Base-by-base conservation (phyloP, 129 eudicot genomes). In the Escallonia rubra region DNA sequence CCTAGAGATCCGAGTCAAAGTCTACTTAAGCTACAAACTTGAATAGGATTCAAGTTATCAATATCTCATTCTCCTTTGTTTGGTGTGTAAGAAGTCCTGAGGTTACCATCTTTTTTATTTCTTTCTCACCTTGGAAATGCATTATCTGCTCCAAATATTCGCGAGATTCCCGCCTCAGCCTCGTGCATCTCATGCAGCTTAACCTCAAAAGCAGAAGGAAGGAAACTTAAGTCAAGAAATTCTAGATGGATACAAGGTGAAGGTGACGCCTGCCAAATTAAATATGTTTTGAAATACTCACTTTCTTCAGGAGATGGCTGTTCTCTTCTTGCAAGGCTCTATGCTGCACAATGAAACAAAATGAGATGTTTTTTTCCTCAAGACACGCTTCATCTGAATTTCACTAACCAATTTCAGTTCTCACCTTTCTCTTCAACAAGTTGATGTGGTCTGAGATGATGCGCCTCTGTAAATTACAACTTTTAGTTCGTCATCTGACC, bases 401-500 rank as follows among this genome's bases (percentile, higher is more conserved):
- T 23, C 44, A 10, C 2, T 1, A 6, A 44, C n/a, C 6, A 52
- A 53, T 10, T 23, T 65, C 34, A 49, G 61, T 5, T 45, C 84
- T 75, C 80, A 87, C 95, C 82, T 79, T 81, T 83, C 74, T 76
- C 90, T 87, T 87, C 66, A 87, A 49, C 71, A 61, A 50, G 72
- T 79, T 74, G 64, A 74, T 63, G n/a, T 83, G 87, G 70, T 87
- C 95, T 34, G 86, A 76, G n/a, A 83, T 43, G 57, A 81, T 76
- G 54, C 85, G 85, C 79, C 81, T 81, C 95, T 87, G 87, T 58
- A 6, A n/a, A 56, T 13, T 56, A 56, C 6, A 13, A 16, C 8
- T 56, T 13, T 16, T 16, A 56, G 15, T 56, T 16, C 55, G 12
- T 13, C 34, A 23, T 54, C 59, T 69, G 16, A 44, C 67, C 49